Conservation (phyloP, 306 rosid genomes). For the Lablab purpureus region DNA sequence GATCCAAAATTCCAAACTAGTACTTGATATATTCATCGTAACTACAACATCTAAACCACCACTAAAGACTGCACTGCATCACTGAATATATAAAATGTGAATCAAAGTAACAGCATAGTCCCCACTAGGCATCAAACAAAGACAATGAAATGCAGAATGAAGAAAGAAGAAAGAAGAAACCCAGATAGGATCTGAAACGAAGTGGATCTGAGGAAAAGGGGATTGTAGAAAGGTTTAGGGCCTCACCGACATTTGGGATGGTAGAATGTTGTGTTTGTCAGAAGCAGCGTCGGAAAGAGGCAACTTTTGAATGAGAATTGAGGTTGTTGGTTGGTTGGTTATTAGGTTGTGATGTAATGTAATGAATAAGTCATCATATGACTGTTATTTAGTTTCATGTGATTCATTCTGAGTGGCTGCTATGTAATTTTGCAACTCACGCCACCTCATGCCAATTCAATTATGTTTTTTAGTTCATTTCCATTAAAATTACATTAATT, state of each 20-base stretch:
- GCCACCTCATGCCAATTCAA: neutral
- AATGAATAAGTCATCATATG: constrained; percentile 11
- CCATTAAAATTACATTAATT: too few relatives aligned
- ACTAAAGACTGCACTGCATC: neutral
- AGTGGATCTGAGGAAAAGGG: constrained; percentile 38
- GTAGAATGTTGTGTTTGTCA: constrained; percentile 21
- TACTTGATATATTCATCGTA: neutral
- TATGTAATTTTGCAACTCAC: neutral
- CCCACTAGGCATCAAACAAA: constrained; percentile 11
- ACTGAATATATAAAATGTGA: constrained; percentile 10
- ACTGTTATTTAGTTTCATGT: neutral
- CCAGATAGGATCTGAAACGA: constrained; percentile 31
- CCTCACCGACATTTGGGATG: constrained; percentile 57
- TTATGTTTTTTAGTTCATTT: too few relatives aligned
- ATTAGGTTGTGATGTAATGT: neutral
- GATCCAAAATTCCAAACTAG: constrained; percentile 30
- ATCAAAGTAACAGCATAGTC: neutral
- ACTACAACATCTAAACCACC: constrained; percentile 15
- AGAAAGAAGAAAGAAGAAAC: constrained; percentile 29
- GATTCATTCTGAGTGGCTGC: neutral
- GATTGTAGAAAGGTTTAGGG: neutral
- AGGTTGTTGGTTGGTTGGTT: neutral
- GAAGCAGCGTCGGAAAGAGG: neutral
- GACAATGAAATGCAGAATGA: neutral
- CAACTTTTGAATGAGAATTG: neutral